Evolutionary conservation across 306 rosid species (phyloP), one percentile per base, ranked within the genome.

Genomic region (Trifolium pratense): DNA sequence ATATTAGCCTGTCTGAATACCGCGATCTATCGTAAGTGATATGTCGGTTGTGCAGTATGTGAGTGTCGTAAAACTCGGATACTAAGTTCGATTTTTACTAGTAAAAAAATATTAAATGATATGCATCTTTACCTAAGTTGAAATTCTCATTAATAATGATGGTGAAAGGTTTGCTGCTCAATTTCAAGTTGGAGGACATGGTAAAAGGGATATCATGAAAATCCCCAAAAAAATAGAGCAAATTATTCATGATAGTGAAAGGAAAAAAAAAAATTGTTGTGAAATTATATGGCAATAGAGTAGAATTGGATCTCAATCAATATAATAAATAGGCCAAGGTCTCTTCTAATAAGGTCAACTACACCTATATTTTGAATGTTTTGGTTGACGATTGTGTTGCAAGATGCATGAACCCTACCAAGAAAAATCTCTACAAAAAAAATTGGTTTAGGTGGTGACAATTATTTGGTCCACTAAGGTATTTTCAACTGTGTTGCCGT

Each of bases 301-400:
- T 55, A 74, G 53, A 65, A 59, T 59, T 43, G 78, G 71, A 81
- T 61, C 78, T 56, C 34, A 23, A 56, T 11, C 9, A 48, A 23
- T 23, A 56, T 23, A 68, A 20, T 11, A 59, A 61, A 67, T 59
- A 70, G 80, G 73, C 31, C 63, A 32, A 68, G 49, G 79, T 59
- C 75, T 58, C 40, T 13, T 52, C 45, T 49, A 56, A 64, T 59
- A 51, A 49, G 75, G 85, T 77, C 75, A 66, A 76, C 53, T 20
- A 48, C 3, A 48, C 20, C 20, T 48, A 48, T 48, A 78, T 57
- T 58, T 29, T 40, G 49, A 16, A 29, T 49, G 68, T 13, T 31
- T 60, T 74, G 56, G 75, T 61, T 43, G 80, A 78, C 16, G 10
- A 40, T 68, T 55, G 25, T 25, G 62, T 74, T 67, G 56, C n/a